A percentile compares a stretch with the other conserved stretches of the same genome.
These are phyloP conservation scores for Colletotrichum lindemuthianum DNA, from an alignment of 2,329 filamentous ascomycete genomes.

Conservation along the genomic window DNA sequence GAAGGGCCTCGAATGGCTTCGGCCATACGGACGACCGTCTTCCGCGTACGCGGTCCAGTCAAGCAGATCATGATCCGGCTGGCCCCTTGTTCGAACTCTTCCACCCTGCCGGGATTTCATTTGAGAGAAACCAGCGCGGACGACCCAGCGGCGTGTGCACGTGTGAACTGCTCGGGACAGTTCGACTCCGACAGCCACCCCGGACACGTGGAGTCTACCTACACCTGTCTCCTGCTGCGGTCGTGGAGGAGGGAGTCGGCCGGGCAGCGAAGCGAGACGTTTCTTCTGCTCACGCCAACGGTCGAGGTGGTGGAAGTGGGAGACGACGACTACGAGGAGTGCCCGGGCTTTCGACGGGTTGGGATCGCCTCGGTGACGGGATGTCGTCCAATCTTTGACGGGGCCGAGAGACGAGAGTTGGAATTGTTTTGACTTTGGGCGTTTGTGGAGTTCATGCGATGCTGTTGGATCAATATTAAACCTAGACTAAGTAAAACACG, in stretches of 20 bases:
- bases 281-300: not conserved
- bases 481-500: too few species aligned
- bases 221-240: slow-evolving; percentile 3
- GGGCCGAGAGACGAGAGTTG: not conserved
- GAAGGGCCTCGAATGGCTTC: slow-evolving; percentile 13
- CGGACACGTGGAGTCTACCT: not conserved
- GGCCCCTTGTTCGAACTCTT: not conserved
- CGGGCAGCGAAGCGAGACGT: not conserved
- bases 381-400: not conserved
- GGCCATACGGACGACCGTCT: not conserved
- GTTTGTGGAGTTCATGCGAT: too few species aligned
- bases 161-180: slow-evolving; percentile 1
- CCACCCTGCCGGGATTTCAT: not conserved
- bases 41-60: not conserved
- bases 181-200: slow-evolving; percentile 2
- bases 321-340: not conserved
- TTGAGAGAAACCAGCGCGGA: not conserved
- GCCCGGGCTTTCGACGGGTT: not conserved
- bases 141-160: not conserved
- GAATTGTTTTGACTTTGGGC: not conserved
- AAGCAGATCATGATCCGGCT: not conserved
- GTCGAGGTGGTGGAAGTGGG: not conserved
- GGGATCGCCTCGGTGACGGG: slow-evolving; percentile 4
- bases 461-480: too few species aligned
- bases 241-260: not conserved